Base-by-base conservation (phyloP, 1,139 yeast species). In the Arxiozyma heterogenica region DNA sequence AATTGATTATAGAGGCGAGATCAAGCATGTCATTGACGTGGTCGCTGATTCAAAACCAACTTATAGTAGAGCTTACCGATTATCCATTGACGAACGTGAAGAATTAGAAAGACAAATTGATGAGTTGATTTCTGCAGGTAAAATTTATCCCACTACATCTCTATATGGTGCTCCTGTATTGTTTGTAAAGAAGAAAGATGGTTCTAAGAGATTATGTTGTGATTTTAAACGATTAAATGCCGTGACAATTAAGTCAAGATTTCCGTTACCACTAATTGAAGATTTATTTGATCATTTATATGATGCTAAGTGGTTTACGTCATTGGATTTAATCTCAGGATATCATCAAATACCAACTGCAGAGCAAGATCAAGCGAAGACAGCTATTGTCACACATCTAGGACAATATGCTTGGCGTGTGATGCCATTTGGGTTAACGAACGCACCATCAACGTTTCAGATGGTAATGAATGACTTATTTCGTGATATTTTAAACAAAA, bases 141-240 rank as follows among this genome's bases (percentile, higher is more conserved):
- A n/a, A 34, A 34, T 34, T 34, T 34, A 34, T 34, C 39, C 39
- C 2, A 34, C 39, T 3, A 34, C 39, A 3, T 34, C 17, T 15
- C 39, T 4, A 3, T 34, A 34, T 34, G n/a, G 39, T 34, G 39
- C 39, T 12, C 39, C 39, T 12, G 39, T 34, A 12, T 50, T 59
- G 22, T 54, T 61, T 34, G 64, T 61, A 15, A 59, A 56, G 41
- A 63, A 62, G 54, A 54, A 57, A 38, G 67, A 64, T 47, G 58
- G 56, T 3, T 25, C 59, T n/a, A 62, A 56, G 47, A 27, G 57
- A 44, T 4, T 65, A 44, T 58, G 65, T 43, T 52, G 61, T 17
- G 68, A 66, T 51, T 66, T 58, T 43, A 55, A 66, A 41, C 50
- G 53, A 3, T 48, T 63, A 47, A 65, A 64, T 46, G 45, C 49